These are phyloP conservation scores for Artemisia tridentata DNA, from an alignment of 129 eudicot genomes.

Conservation along the genomic window DNA sequence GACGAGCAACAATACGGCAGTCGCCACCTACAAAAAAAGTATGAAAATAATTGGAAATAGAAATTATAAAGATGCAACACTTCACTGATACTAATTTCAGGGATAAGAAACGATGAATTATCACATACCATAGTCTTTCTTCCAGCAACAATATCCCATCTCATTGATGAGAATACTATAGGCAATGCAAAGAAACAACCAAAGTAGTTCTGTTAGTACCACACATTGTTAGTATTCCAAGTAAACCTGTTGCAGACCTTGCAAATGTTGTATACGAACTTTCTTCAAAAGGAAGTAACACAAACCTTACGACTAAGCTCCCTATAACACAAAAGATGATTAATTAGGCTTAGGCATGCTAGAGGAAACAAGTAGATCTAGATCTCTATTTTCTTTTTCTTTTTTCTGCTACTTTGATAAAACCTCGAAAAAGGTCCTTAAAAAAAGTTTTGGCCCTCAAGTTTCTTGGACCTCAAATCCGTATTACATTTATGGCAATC, in stretches of 20 bases:
- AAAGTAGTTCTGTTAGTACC: no score
- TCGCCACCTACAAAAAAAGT: no score
- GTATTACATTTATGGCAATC: neutral
- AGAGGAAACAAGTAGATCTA: conserved; percentile 1
- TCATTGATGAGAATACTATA: no score
- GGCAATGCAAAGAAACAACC: no score
- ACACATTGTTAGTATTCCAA: no score
- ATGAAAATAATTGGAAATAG: no score
- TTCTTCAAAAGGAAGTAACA: conserved; percentile 97
- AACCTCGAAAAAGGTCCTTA: neutral
- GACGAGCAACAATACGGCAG: no score
- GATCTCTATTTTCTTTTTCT: neutral
- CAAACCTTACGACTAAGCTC: conserved; percentile 94
- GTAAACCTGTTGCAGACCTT: conserved; percentile 97
- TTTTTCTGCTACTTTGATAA: neutral
- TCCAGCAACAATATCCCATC: no score
- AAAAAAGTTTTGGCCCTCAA: neutral
- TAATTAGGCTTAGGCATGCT: conserved; percentile 15
- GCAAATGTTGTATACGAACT: conserved; percentile 98
- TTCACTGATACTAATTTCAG: no score
- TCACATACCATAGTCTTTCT: no score
- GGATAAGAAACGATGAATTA: no score
- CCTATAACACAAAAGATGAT: conserved; percentile 53
- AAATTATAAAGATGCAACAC: no score
- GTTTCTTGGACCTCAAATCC: conserved; percentile 6